A percentile compares a stretch with the other conserved stretches of the same genome.
Evolutionary conservation across 2,329 filamentous ascomycete genomes (phyloP).

Genomic region (Hymenoscyphus scutula): DNA sequence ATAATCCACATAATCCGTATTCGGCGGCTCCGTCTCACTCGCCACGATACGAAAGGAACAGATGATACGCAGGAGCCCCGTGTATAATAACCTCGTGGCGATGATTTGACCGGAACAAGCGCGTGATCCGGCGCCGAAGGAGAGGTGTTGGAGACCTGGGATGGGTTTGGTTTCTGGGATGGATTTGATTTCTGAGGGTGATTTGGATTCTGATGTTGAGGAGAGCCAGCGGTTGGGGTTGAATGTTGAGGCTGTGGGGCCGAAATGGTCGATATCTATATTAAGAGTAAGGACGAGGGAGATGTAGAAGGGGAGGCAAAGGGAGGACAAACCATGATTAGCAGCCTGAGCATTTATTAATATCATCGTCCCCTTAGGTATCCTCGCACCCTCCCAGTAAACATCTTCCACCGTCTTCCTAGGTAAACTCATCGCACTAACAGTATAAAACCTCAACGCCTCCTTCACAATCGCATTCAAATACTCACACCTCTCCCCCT

Average conservation of each 20-base stretch:
- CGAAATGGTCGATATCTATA: slow-evolving; percentile 49
- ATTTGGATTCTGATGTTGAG: no score
- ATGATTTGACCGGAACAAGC: slow-evolving; percentile 52
- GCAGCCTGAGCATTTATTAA: slow-evolving; percentile 54
- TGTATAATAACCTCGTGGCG: slow-evolving; percentile 48
- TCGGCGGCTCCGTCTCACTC: slow-evolving; percentile 49
- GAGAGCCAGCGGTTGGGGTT: slow-evolving; percentile 50
- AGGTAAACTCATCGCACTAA: slow-evolving; percentile 51
- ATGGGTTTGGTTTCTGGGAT: slow-evolving; percentile 34
- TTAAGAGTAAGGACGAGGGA: neutral
- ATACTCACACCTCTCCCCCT: slow-evolving; percentile 49
- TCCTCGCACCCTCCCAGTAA: slow-evolving; percentile 49
- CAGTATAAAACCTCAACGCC: slow-evolving; percentile 52
- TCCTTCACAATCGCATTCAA: slow-evolving; percentile 50
- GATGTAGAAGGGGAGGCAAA: neutral
- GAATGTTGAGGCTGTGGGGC: slow-evolving; percentile 44
- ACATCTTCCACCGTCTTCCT: slow-evolving; percentile 50
- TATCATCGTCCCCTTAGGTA: slow-evolving; percentile 52
- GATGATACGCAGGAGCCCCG: slow-evolving; percentile 49
- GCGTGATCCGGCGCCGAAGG: slow-evolving; percentile 51
- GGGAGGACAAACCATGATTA: slow-evolving; percentile 45
- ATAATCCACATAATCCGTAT: slow-evolving; percentile 61
- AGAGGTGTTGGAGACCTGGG: slow-evolving; percentile 43
- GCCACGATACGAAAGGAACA: slow-evolving; percentile 49
- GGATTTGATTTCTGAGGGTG: no score